A percentile compares a stretch with the other conserved stretches of the same genome.
These are phyloP conservation scores for Solanum chiquidenum DNA, from an alignment of 257 asterid species.

Conservation along the genomic window DNA sequence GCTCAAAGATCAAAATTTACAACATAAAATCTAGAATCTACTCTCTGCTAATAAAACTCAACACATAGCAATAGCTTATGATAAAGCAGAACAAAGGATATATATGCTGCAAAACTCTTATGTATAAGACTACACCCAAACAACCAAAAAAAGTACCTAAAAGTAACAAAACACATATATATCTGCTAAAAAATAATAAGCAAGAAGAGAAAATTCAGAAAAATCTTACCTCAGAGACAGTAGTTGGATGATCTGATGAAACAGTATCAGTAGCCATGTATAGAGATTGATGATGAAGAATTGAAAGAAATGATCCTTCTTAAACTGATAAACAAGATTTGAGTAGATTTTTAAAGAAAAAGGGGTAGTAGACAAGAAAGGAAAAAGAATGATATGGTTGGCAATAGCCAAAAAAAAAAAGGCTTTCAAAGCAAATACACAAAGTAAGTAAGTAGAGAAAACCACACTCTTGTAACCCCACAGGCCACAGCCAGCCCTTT, in stretches of 20 bases:
- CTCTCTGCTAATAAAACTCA: background rate
- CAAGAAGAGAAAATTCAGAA: background rate
- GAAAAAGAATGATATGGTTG: slow-evolving; percentile 54
- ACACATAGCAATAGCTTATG: background rate
- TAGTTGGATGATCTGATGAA: slow-evolving; percentile 35
- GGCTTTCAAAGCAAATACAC: slow-evolving; percentile 27
- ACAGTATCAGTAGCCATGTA: slow-evolving; percentile 66
- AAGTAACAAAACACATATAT: background rate
- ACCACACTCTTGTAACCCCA: slow-evolving; percentile 9
- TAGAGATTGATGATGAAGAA: background rate
- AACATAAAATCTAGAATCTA: background rate
- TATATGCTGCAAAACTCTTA: background rate
- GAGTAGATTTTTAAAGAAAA: background rate
- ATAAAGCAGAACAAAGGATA: background rate
- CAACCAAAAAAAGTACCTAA: background rate
- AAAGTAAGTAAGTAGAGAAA: slow-evolving; percentile 13
- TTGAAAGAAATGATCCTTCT: background rate
- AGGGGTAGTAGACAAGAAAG: background rate
- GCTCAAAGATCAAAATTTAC: background rate
- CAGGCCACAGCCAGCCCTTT: background rate
- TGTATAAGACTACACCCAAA: background rate
- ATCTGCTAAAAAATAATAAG: background rate
- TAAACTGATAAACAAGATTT: background rate
- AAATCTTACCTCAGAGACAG: slow-evolving; percentile 29
- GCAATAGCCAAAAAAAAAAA: slow-evolving; percentile 30